Conservation (phyloP, 306 rosid genomes). For the Quercus bicolor region DNA sequence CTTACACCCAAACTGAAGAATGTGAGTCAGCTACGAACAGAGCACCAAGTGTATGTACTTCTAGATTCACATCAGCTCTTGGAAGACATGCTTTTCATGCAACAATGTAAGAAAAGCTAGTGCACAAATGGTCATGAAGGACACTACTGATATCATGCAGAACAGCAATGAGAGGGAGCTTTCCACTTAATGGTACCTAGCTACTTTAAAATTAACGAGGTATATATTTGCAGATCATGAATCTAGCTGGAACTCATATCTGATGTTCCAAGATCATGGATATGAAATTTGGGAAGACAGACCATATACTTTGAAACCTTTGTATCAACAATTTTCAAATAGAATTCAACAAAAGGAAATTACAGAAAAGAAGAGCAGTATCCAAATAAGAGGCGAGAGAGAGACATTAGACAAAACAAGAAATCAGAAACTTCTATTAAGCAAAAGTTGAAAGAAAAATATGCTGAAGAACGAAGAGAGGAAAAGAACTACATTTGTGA, state of each 20-base stretch:
- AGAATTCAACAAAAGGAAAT: no score
- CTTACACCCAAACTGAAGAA: conserved; percentile 72
- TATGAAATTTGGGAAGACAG: conserved; percentile 85
- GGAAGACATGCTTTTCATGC: conserved; percentile 63
- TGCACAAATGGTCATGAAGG: conserved; percentile 73
- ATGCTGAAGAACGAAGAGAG: no score
- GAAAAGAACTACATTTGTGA: no score
- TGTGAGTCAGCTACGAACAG: conserved; percentile 12
- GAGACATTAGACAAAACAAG: no score
- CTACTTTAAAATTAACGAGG: conserved; percentile 89
- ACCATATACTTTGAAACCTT: conserved; percentile 80
- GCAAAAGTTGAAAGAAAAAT: no score
- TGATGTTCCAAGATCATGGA: conserved; percentile 69
- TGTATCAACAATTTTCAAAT: conserved; percentile 57
- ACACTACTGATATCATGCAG: conserved; percentile 87
- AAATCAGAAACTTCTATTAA: no score
- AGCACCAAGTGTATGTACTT: conserved; percentile 55
- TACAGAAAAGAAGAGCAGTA: no score
- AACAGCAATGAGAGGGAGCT: conserved; percentile 88
- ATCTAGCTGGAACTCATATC: conserved; percentile 62
- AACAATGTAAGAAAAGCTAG: conserved; percentile 66
- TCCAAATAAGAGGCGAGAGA: no score
- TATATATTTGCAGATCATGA: conserved; percentile 80
- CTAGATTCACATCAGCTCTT: conserved; percentile 75
- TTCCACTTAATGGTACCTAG: conserved; percentile 75